These are phyloP conservation scores for Diaporthe citrichinensis DNA, from an alignment of 2,329 filamentous ascomycete species.

Conservation along the genomic window DNA sequence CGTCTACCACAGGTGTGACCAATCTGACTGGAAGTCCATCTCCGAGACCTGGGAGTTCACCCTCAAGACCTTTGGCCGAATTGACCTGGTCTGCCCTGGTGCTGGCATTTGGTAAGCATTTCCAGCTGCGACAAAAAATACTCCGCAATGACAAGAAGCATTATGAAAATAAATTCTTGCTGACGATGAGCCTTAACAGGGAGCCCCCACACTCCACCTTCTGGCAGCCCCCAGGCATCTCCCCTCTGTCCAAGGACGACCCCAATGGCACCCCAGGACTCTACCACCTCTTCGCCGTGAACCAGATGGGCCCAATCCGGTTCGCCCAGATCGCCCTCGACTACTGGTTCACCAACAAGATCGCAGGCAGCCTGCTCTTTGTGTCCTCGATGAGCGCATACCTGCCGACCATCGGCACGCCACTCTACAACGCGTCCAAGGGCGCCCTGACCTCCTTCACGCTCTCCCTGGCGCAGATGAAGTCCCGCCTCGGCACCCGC, in stretches of 20 bases:
- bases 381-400: conserved; percentile 31
- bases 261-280: conserved; percentile 40
- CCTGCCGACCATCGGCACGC: conserved; percentile 34
- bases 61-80: conserved; percentile 42
- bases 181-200: not conserved
- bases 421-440: conserved; percentile 43
- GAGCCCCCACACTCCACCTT: conserved; percentile 46
- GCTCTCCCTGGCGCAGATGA: conserved; percentile 39
- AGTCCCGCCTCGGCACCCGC: conserved; percentile 34
- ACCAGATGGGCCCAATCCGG: conserved; percentile 45
- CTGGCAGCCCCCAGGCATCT: conserved; percentile 45
- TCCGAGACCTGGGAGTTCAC: conserved; percentile 42
- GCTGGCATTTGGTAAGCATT: conserved; percentile 39
- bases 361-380: conserved; percentile 33
- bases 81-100: conserved; percentile 43
- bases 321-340: conserved; percentile 47
- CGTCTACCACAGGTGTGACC: conserved; percentile 42
- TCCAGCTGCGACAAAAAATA: too few species aligned
- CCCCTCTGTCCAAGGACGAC: conserved; percentile 41
- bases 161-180: not conserved
- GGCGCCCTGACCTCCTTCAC: conserved; percentile 44
- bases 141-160: too few species aligned
- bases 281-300: conserved; percentile 45
- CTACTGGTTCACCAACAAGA: conserved; percentile 42
- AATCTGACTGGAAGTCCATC: conserved; percentile 48